Evolutionary conservation across 2,329 filamentous ascomycete species (phyloP).

Genomic region (Orbilia javanica): DNA sequence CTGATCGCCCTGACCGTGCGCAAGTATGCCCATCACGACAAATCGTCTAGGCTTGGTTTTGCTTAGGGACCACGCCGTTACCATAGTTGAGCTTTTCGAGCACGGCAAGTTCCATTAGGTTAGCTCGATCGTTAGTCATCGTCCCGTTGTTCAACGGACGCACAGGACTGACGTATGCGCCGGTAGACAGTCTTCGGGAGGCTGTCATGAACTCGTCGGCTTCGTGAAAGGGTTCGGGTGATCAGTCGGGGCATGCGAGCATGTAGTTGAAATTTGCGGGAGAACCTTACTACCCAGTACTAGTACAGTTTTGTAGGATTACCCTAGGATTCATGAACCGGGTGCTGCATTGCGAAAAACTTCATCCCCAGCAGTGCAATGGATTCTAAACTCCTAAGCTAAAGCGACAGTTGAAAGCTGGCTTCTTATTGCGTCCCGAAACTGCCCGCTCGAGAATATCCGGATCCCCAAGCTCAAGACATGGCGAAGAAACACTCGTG

Average conservation of each 20-base stretch:
- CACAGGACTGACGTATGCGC: background rate
- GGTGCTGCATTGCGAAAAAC: background rate
- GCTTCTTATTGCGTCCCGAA: background rate
- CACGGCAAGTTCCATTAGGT: conserved; percentile 44
- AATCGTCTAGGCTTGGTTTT: conserved; percentile 31
- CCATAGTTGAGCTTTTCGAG: conserved; percentile 1
- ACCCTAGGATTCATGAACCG: background rate
- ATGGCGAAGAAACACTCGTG: conserved; percentile 10
- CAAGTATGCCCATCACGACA: conserved; percentile 27
- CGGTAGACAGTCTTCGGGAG: too few species aligned
- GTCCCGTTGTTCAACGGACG: conserved; percentile 15
- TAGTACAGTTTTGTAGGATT: too few species aligned
- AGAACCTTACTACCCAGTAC: too few species aligned
- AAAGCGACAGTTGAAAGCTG: background rate
- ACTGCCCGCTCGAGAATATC: background rate
- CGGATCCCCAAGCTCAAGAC: background rate
- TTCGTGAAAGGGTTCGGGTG: background rate
- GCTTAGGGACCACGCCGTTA: background rate
- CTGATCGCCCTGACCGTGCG: conserved; percentile 39
- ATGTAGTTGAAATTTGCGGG: background rate
- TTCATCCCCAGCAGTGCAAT: background rate
- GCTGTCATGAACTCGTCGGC: background rate
- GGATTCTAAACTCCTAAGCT: background rate
- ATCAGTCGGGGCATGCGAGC: background rate
- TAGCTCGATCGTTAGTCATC: conserved; percentile 7